These are phyloP conservation scores for Pseudozyma pruni DNA, from an alignment of 1,284 basidiomycete species.

Conservation along the genomic window DNA sequence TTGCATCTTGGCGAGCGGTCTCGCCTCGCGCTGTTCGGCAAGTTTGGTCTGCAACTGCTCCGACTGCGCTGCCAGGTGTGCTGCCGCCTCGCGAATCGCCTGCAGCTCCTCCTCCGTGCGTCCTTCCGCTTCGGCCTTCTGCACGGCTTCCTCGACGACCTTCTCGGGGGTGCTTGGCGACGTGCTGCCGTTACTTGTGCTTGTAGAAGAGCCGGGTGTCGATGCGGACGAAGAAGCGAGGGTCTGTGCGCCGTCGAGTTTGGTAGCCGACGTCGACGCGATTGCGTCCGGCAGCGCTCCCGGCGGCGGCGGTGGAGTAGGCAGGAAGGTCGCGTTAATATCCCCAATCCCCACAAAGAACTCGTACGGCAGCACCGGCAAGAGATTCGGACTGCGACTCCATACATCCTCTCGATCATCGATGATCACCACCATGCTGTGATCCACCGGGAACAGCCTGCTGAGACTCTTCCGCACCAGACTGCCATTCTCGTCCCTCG, in stretches of 20 bases:
- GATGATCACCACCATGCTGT: constrained; percentile 98
- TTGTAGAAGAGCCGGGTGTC: not conserved
- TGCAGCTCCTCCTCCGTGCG: constrained; percentile 23
- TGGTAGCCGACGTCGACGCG: constrained; percentile 9
- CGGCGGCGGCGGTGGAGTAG: constrained; percentile 71
- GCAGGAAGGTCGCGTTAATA: constrained; percentile 93
- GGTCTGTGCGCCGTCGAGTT: constrained; percentile 14
- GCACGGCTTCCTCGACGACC: constrained; percentile 7
- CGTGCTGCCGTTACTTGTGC: not conserved
- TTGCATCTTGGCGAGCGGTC: constrained; percentile 88
- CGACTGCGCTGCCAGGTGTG: constrained; percentile 31
- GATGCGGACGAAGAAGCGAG: constrained; percentile 21
- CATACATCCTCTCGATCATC: constrained; percentile 98
- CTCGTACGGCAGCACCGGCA: constrained; percentile 96
- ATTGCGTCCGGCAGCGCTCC: constrained; percentile 14
- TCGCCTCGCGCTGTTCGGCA: constrained; percentile 83
- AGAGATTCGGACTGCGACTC: constrained; percentile 90
- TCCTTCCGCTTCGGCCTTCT: constrained; percentile 23
- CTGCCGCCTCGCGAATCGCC: constrained; percentile 23
- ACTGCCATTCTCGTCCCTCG: constrained; percentile 84
- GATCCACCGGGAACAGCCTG: constrained; percentile 88
- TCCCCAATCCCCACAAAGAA: constrained; percentile 99
- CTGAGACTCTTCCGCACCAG: constrained; percentile 89
- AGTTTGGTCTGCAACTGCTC: constrained; percentile 69
- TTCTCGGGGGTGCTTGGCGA: constrained; percentile 10